A percentile compares a stretch with the other conserved stretches of the same genome.
Conservation (phyloP, 495 filamentous ascomycete genomes). For the Monascus purpureus region DNA sequence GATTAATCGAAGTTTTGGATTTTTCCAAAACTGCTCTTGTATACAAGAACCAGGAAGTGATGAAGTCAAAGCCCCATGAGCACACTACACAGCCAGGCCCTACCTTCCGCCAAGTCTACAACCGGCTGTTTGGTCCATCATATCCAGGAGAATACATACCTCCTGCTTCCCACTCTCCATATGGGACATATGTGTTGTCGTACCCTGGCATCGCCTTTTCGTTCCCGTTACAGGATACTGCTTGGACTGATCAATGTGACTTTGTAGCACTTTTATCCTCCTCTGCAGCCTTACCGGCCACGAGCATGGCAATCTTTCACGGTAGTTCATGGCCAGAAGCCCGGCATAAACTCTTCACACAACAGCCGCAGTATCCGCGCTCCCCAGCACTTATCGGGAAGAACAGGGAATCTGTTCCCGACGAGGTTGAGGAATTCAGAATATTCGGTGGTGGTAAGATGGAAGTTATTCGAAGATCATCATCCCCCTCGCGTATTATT, state of each 20-base stretch:
- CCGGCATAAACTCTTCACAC: slow-evolving; percentile 59
- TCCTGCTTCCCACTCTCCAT: slow-evolving; percentile 35
- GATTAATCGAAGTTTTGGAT: slow-evolving; percentile 80
- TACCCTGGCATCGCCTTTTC: slow-evolving; percentile 90
- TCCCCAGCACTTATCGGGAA: slow-evolving; percentile 40
- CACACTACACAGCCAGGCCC: slow-evolving; percentile 44
- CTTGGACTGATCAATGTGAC: slow-evolving; percentile 72
- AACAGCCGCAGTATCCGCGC: slow-evolving; percentile 51
- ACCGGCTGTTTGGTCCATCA: slow-evolving; percentile 77
- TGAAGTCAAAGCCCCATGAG: slow-evolving; percentile 43
- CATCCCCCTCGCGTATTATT: slow-evolving; percentile 47
- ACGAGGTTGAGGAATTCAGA: slow-evolving; percentile 69
- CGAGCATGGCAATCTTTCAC: slow-evolving; percentile 74
- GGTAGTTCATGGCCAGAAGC: slow-evolving; percentile 82
- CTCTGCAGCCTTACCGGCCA: slow-evolving; percentile 55
- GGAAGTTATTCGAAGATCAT: slow-evolving; percentile 54
- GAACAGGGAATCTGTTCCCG: slow-evolving; percentile 48
- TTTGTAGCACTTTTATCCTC: slow-evolving; percentile 78
- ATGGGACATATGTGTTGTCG: slow-evolving; percentile 68
- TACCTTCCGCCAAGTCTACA: slow-evolving; percentile 81
- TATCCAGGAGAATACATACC: slow-evolving; percentile 83
- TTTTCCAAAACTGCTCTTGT: slow-evolving; percentile 74
- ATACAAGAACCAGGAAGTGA: slow-evolving; percentile 75
- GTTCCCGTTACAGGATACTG: slow-evolving; percentile 61
- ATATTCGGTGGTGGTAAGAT: slow-evolving; percentile 62